Evolutionary conservation across 768 basidiomycete species (phyloP).

Genomic region (Pleurotus tuber-regium): DNA sequence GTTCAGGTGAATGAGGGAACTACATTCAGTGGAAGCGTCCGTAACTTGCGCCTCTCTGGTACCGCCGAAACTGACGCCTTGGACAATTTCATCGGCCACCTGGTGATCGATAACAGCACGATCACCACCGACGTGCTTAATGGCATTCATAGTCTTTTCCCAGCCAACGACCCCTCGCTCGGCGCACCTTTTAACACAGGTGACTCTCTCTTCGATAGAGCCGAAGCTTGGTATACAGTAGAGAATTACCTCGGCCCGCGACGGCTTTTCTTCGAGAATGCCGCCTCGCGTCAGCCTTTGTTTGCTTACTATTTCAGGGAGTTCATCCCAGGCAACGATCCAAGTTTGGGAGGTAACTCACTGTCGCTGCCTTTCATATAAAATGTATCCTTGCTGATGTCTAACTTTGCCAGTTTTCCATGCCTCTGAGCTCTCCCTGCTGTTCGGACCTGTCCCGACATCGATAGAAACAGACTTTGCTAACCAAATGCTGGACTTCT

Average conservation of each 20-base stretch:
- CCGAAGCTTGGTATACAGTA: constrained; percentile 56
- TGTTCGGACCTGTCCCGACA: constrained; percentile 49
- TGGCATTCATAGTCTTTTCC: constrained; percentile 38
- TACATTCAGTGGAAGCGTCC: constrained; percentile 36
- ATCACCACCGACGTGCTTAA: constrained; percentile 39
- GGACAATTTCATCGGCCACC: constrained; percentile 41
- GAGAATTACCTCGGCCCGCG: constrained; percentile 53
- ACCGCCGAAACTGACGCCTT: constrained; percentile 42
- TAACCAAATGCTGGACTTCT: constrained; percentile 47
- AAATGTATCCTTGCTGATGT: too few species aligned
- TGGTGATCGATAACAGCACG: constrained; percentile 53
- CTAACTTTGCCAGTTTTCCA: constrained; percentile 55
- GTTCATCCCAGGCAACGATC: constrained; percentile 53
- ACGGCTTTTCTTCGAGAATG: constrained; percentile 48
- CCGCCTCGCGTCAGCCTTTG: constrained; percentile 42
- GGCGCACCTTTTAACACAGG: constrained; percentile 58
- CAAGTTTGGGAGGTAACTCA: constrained; percentile 42
- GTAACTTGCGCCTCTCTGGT: constrained; percentile 35
- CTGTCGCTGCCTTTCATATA: background rate
- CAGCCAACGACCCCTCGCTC: constrained; percentile 43
- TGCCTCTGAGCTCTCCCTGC: constrained; percentile 43
- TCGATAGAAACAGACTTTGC: constrained; percentile 43
- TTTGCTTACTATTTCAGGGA: constrained; percentile 57
- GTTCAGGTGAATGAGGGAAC: constrained; percentile 62
- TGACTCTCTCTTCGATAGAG: constrained; percentile 57